Conservation (phyloP, 306 rosid species). For the Quercus mongolica region DNA sequence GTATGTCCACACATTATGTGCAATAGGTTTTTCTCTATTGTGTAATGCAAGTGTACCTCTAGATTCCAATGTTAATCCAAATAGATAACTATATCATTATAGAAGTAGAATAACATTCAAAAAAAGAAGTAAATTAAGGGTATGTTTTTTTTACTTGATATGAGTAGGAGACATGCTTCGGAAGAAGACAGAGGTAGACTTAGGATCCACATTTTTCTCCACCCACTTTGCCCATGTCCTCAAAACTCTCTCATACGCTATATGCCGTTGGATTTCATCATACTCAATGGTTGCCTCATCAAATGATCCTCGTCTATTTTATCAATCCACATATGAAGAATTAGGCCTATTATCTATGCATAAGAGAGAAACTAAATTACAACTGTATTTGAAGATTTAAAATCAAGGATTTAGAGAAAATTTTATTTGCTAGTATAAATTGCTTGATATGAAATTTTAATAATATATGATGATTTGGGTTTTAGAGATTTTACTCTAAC, state of each 20-base stretch:
- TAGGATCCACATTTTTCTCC: conserved; percentile 69
- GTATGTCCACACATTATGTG: too few species aligned
- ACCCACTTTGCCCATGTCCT: conserved; percentile 83
- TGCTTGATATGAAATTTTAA: too few species aligned
- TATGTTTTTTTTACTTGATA: conserved; percentile 53
- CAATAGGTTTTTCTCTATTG: too few species aligned
- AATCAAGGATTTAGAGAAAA: too few species aligned
- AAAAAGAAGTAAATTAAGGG: background rate
- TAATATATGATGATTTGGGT: too few species aligned
- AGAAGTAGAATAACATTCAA: background rate
- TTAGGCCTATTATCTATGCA: too few species aligned
- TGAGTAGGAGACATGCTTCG: conserved; percentile 91
- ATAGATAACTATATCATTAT: too few species aligned
- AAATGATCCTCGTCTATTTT: conserved; percentile 40
- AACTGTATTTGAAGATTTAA: conserved; percentile 17
- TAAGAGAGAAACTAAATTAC: conserved; percentile 4
- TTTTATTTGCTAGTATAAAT: too few species aligned
- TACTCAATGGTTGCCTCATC: conserved; percentile 69
- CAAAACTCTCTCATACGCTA: conserved; percentile 61
- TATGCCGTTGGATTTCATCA: conserved; percentile 66
- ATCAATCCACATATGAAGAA: too few species aligned
- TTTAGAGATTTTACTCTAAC: too few species aligned
- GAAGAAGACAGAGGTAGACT: conserved; percentile 75
- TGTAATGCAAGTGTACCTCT: too few species aligned
- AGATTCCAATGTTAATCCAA: too few species aligned